phyloP scores from a whole-genome alignment of 768 basidiomycete genomes.

The Suillus subluteus region DNA sequence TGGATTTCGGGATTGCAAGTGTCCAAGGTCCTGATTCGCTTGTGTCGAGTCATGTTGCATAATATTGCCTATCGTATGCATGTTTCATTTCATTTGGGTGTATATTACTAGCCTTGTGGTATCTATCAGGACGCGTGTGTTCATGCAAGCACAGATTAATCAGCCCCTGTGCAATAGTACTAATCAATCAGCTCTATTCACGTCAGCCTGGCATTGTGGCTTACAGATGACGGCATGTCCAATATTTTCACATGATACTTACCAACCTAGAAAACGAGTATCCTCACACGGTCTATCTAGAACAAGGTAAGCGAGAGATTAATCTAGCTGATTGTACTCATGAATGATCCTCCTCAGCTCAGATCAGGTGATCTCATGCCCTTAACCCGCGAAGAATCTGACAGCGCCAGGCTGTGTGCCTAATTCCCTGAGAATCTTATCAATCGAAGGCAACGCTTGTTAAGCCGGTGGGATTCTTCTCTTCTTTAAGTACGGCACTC shows the following conservation, averaged over 20 bases:
- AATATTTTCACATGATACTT: neutral
- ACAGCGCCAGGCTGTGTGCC: neutral
- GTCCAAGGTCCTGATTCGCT: conserved; percentile 2
- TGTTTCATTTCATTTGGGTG: neutral
- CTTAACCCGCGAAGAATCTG: conserved; percentile 3
- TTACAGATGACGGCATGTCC: neutral
- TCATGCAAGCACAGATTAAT: neutral
- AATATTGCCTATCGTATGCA: neutral
- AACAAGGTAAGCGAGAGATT: neutral
- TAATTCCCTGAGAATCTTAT: neutral
- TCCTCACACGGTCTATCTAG: neutral
- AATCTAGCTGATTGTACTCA: neutral
- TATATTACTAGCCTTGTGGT: neutral
- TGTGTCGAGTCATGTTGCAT: neutral
- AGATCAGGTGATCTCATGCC: neutral
- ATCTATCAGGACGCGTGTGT: neutral
- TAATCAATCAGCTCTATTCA: neutral
- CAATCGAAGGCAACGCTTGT: neutral
- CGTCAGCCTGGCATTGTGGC: neutral
- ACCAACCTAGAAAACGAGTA: neutral
- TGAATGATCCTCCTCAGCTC: neutral
- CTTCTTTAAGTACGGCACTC: neutral
- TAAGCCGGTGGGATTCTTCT: neutral
- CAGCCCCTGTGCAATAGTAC: neutral
- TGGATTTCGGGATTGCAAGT: neutral